Base-by-base conservation (phyloP, 768 basidiomycete species). In the Mycena galericulata region DNA sequence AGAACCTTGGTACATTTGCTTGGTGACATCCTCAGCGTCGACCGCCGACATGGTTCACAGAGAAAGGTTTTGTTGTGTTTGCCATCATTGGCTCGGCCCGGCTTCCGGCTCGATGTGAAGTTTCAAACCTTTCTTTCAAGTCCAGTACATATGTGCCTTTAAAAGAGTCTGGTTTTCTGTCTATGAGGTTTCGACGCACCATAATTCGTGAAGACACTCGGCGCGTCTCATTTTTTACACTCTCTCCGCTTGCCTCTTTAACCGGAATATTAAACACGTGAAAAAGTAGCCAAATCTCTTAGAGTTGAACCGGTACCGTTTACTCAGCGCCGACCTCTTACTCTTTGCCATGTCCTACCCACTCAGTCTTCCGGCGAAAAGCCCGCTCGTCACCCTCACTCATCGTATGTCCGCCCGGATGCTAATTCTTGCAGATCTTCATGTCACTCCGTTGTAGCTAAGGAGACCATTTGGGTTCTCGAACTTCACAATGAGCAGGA, bases 401-500 rank as follows among this genome's bases (percentile, higher is more conserved):
- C 88, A 89, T 68, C 90, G 92, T 93, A 75, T 54, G 78, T 26
- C 30, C 41, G 59, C 54, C 38, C 50, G n/a, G n/a, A 49, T n/a
- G 17, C 38, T 61, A 32, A 50, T 45, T 20, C 59, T 9, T 22
- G 38, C 34, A 11, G 46, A 15, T 22, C 24, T 50, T 29, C 41
- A 2, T 34, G 38, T 69, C 50, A 12, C 22, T 6, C n/a, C 36
- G 36, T 68, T 63, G 34, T 71, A 93, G 91, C 91, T 9, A 86
- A 87, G 65, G 76, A 85, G 4, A 81, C 82, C 3, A 69, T 92
- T 41, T 96, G 93, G 94, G 82, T 93, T 55, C 87, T 95, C 65
- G 94, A 96, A 75, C 78, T 96, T 59, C 93, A 93, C 73, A 92
- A 94, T 75, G 92, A 91, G 17, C 82, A 83, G 41, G 94, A 96